Evolutionary conservation across 2,329 filamentous ascomycete genomes (phyloP), one percentile per base, ranked within the genome.

Genomic region (Fonsecaea multimorphosa): DNA sequence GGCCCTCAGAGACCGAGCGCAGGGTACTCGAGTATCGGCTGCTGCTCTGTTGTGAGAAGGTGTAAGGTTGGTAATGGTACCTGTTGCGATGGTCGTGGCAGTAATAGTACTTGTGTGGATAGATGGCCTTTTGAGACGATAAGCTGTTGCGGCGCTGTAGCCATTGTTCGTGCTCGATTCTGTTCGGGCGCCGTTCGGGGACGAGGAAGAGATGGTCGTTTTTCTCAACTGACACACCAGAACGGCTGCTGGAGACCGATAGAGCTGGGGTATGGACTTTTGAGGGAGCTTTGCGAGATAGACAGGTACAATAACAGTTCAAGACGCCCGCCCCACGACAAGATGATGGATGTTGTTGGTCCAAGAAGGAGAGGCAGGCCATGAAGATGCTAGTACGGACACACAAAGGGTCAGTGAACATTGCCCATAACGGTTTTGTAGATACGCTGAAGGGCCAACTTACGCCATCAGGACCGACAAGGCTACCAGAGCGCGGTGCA

Each of bases 81-180:
- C 63, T 54, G 2, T 60, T 24, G 12, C 66, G 51, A 2, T 54
- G 66, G 29, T 66, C 60, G 36, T 63, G n/a, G n/a, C n/a, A 54
- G 32, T 54, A 61, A 22, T 62, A 57, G 34, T 64, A 52, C 46
- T 52, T 61, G 58, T 61, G 64, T 12, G 68, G 68, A 49, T 61
- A 66, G 29, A 70, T 70, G 5, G 68, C 68, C 32, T 63, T 65
- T 38, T 70, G 68, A 1, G 65, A 68, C 7, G 65, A 68, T 14
- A 70, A 27, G 38, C 68, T 70, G 27, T 70, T 65, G 36, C 65
- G 63, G 5, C 68, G 62, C 29, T 68, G 67, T 4, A 68, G 44
- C 65, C 63, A 70, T 59, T 64, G 65, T 51, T 70, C 68, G 29
- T 61, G 68, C 34, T 70, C 68, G 27, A 64, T 12, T 3, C 60